Conservation (phyloP, 75 land plant species). For the Larix kaempferi region DNA sequence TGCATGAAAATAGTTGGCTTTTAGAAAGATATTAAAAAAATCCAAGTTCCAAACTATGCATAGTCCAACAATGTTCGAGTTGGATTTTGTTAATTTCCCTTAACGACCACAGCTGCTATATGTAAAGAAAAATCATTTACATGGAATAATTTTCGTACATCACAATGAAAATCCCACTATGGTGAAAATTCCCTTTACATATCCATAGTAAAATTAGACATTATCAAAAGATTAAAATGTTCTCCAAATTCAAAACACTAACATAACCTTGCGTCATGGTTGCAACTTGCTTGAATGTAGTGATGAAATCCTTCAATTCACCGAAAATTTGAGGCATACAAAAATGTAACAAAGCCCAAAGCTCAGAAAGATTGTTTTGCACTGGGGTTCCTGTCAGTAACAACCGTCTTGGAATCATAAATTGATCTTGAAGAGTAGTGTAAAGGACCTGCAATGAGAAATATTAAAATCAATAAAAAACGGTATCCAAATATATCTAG, state of each 20-base stretch:
- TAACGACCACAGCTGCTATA: background rate
- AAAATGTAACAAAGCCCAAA: constrained; percentile 92
- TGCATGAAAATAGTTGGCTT: too few species aligned
- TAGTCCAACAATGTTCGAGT: background rate
- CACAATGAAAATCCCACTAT: background rate
- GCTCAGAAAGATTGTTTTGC: constrained; percentile 87
- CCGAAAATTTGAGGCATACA: constrained; percentile 83
- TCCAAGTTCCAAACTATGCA: background rate
- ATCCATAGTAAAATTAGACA: background rate
- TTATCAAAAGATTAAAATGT: background rate
- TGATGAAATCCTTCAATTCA: constrained; percentile 54
- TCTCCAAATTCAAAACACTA: background rate
- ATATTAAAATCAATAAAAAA: background rate
- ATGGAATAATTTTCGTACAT: background rate
- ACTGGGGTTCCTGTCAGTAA: constrained; percentile 90
- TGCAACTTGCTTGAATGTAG: constrained; percentile 53
- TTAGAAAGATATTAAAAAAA: too few species aligned
- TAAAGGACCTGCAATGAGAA: constrained; percentile 77
- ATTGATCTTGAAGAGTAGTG: constrained; percentile 53
- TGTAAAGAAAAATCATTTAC: background rate
- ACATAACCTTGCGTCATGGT: constrained; percentile 22
- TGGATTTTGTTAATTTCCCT: background rate
- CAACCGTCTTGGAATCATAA: constrained; percentile 82
- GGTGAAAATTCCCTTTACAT: background rate
- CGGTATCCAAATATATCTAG: background rate